A percentile compares a stretch with the other conserved stretches of the same genome.
Conservation (phyloP, 352 stramenopile species). For the Peronospora belbahrii region DNA sequence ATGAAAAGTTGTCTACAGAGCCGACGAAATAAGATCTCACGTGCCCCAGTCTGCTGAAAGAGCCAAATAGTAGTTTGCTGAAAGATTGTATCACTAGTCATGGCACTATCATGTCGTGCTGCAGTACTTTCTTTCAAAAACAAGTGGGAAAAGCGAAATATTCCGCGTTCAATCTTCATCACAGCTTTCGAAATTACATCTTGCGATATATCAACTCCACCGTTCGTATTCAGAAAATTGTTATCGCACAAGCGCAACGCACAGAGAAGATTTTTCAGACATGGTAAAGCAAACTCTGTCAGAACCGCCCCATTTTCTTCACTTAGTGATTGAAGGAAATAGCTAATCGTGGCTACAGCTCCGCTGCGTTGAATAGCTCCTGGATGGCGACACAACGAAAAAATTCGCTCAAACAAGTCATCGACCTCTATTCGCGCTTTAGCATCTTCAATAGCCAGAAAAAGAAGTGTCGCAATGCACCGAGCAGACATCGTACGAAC, state of each 20-base stretch:
- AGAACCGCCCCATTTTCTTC: conserved; percentile 47
- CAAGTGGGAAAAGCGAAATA: conserved; percentile 41
- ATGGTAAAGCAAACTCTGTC: conserved; percentile 50
- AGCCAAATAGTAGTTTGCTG: conserved; percentile 29
- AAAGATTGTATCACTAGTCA: conserved; percentile 11
- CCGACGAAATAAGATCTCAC: conserved; percentile 31
- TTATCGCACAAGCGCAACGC: conserved; percentile 54
- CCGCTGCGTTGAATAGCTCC: conserved; percentile 51
- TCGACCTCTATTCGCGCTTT: conserved; percentile 23
- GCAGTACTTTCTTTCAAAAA: conserved; percentile 23
- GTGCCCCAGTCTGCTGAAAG: conserved; percentile 31
- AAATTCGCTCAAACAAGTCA: conserved; percentile 61
- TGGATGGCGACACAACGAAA: conserved; percentile 65
- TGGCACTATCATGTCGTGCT: neutral
- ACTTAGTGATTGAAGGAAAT: conserved; percentile 56
- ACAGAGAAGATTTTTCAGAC: conserved; percentile 58
- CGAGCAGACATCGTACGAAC: conserved; percentile 57
- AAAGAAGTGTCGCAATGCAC: conserved; percentile 50
- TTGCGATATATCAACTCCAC: conserved; percentile 32
- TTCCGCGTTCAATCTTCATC: conserved; percentile 45
- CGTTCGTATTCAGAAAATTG: conserved; percentile 24
- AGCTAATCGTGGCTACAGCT: conserved; percentile 52
- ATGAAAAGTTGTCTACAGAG: conserved; percentile 41
- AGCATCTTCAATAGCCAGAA: conserved; percentile 33
- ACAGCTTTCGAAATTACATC: conserved; percentile 63